Percentiles rank a stretch among this genome's conserved stretches.
Evolutionary conservation across 306 rosid species (phyloP).

Genomic region (Trifolium dubium): DNA sequence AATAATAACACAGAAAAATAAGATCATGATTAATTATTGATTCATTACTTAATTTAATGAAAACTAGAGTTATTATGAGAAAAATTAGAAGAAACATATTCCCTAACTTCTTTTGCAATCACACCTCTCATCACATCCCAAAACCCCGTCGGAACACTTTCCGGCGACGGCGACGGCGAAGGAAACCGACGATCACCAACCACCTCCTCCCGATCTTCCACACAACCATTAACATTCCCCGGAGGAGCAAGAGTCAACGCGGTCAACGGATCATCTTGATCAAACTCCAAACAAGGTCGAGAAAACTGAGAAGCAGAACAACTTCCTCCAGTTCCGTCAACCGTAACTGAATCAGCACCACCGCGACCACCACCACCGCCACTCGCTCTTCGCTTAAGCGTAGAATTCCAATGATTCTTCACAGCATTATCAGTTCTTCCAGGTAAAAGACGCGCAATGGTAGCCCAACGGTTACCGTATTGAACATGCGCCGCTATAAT

Average conservation of each 20-base stretch:
- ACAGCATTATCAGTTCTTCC: slow-evolving; percentile 97
- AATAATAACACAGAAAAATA: background rate
- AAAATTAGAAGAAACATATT: slow-evolving; percentile 71
- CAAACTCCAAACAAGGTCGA: background rate
- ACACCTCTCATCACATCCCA: slow-evolving; percentile 90
- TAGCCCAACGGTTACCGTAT: slow-evolving; percentile 95
- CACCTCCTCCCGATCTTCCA: background rate
- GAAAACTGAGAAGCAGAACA: background rate
- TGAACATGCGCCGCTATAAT: slow-evolving; percentile 77
- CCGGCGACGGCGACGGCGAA: slow-evolving; percentile 28
- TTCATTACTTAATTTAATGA: slow-evolving; percentile 14
- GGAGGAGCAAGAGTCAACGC: slow-evolving; percentile 95
- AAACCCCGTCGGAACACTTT: slow-evolving; percentile 64
- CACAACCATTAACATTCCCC: slow-evolving; percentile 42
- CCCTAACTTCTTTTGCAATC: slow-evolving; percentile 86
- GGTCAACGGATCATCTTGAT: slow-evolving; percentile 81
- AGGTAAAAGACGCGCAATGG: slow-evolving; percentile 86
- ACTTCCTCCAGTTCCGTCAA: background rate
- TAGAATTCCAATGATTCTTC: slow-evolving; percentile 97
- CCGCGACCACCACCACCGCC: background rate
- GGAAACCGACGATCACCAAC: slow-evolving; percentile 5
- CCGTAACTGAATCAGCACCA: background rate
- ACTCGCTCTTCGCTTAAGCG: slow-evolving; percentile 69
- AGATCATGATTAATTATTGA: background rate
- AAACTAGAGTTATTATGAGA: slow-evolving; percentile 61